Conservation (phyloP, 768 basidiomycete species). For the Rhodosporidiobolus odoratus region DNA sequence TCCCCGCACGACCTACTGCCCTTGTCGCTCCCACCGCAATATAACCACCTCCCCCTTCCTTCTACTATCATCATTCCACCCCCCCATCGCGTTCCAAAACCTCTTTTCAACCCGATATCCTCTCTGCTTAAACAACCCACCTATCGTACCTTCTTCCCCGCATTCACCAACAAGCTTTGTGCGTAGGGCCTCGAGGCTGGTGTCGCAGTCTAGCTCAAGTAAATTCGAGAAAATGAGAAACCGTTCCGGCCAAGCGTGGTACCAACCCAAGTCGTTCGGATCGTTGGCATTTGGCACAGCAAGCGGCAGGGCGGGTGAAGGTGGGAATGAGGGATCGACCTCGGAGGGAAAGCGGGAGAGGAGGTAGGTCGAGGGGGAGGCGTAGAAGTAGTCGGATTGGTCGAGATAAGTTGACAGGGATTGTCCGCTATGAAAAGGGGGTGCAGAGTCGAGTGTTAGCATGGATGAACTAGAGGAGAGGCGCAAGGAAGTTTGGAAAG, state of each 20-base stretch:
- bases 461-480: background rate
- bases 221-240: conserved; percentile 79
- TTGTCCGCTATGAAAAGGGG: conserved; percentile 50
- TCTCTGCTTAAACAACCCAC: conserved; percentile 51
- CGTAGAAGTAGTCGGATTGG: conserved; percentile 77
- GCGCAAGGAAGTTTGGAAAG: background rate
- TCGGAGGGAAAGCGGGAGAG: conserved; percentile 59
- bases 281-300: conserved; percentile 49
- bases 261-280: conserved; percentile 49
- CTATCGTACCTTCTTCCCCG: conserved; percentile 52
- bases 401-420: conserved; percentile 61
- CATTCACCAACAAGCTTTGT: background rate
- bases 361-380: conserved; percentile 64
- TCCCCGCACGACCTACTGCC: background rate
- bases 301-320: conserved; percentile 57
- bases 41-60: conserved; percentile 54
- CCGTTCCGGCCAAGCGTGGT: conserved; percentile 73
- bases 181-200: no score
- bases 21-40: conserved; percentile 1
- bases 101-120: conserved; percentile 66
- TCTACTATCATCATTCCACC: conserved; percentile 69
- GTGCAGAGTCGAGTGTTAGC: conserved; percentile 5
- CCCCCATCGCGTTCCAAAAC: conserved; percentile 52
- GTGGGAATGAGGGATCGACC: conserved; percentile 63
- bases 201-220: conserved; percentile 45